Evolutionary conservation across 257 asterid species (phyloP), one percentile per base, ranked within the genome.

Genomic region (Salvia splendens): DNA sequence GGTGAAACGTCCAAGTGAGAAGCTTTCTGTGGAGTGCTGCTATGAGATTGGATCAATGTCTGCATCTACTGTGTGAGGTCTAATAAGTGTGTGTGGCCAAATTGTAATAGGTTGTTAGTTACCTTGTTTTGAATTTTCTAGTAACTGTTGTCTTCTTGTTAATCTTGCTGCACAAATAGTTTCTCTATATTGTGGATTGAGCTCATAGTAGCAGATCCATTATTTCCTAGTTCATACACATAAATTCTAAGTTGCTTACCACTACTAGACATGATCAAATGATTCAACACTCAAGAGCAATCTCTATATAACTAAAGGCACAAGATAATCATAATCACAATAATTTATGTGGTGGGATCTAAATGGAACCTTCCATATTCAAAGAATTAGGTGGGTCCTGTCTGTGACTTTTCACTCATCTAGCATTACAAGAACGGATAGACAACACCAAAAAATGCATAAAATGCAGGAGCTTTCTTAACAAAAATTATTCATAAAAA

Each of bases 1-100:
- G 93, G 89, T 76, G 86, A 84, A 68, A 68, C 76, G 55, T 61
- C 70, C 2, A 66, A 77, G 20, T 78, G 76, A 80, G 54, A 67
- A 52, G 53, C 14, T 36, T 30, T 49, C 15, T 46, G 64, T 68
- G 67, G 67, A 72, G 63, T 64, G 49, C 9, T 41, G 14, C 45
- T 4, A 16, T 36, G 40, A 12, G 38, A 14, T 64, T 41, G 10
- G 63, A 32, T 47, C 54, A 45, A 36, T 47, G 24, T 41, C 33
- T 46, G 64, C 46, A 24, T 28, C 58, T 58, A 63, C 30, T 61
- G 36, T 70, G 6, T 33, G 38, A 6, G 73, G 53, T 71, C 56
- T 8, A 70, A 76, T 65, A 70, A 73, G 73, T 40, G 38, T 33
- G 5, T 33, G 38, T 33, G 38, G 38, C 6, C 38, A 5, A 33